Conservation (phyloP, 257 asterid genomes). For the Prunella vulgaris region DNA sequence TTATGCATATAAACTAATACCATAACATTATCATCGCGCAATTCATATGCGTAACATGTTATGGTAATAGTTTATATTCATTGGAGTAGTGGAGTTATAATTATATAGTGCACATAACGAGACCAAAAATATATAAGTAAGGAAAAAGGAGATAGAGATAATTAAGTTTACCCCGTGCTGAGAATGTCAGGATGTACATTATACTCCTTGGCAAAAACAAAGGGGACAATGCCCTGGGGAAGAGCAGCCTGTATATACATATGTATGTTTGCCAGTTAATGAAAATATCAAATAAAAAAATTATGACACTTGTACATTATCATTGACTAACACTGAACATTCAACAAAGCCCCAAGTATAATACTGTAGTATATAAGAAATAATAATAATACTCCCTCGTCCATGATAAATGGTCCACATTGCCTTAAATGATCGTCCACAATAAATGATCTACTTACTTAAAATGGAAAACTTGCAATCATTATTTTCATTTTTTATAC, state of each 20-base stretch:
- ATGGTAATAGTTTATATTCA: too few species aligned
- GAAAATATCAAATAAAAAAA: neutral
- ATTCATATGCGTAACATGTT: too few species aligned
- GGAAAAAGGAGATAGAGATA: neutral
- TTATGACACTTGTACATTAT: neutral
- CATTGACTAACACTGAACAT: conserved; percentile 18
- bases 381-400: too few species aligned
- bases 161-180: conserved; percentile 52
- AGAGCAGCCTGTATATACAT: conserved; percentile 44
- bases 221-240: conserved; percentile 64
- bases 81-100: too few species aligned
- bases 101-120: too few species aligned
- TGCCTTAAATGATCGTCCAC: too few species aligned
- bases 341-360: neutral
- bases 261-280: conserved; percentile 9
- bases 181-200: conserved; percentile 53
- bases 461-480: too few species aligned
- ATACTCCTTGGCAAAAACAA: conserved; percentile 62
- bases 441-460: too few species aligned
- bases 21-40: too few species aligned
- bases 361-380: neutral
- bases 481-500: too few species aligned
- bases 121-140: neutral
- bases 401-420: too few species aligned
- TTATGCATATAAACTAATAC: too few species aligned